Evolutionary conservation across 257 asterid species (phyloP).

Genomic region (Nicotiana otophora): DNA sequence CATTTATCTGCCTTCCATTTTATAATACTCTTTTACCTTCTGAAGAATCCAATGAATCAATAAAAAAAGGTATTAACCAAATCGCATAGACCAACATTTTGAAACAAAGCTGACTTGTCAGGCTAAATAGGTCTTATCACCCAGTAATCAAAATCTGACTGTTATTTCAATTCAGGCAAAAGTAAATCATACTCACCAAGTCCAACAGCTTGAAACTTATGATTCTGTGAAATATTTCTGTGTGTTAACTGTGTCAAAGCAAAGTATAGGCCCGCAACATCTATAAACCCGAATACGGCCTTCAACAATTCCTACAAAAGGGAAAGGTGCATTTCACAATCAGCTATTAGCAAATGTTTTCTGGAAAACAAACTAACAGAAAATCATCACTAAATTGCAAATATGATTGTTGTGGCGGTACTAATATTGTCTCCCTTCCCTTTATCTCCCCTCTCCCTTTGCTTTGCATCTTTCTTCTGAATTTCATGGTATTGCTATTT

Average conservation of each 20-base stretch:
- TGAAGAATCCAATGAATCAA: neutral
- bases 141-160: neutral
- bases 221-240: conserved; percentile 97
- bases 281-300: conserved; percentile 90
- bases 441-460: too few relatives aligned
- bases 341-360: neutral
- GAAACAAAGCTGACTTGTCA: neutral
- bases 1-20: neutral
- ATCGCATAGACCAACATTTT: neutral
- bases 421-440: too few relatives aligned
- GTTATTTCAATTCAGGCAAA: neutral
- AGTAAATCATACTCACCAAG: conserved; percentile 54
- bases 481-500: too few relatives aligned
- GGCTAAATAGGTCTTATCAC: neutral
- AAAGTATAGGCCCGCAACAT: conserved; percentile 94
- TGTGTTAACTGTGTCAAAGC: conserved; percentile 94
- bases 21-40: neutral
- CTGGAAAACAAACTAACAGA: neutral
- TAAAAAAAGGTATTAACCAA: neutral
- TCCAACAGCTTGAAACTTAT: conserved; percentile 99
- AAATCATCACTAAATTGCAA: neutral
- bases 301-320: conserved; percentile 72
- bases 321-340: neutral
- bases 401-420: too few relatives aligned
- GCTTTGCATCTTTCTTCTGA: too few relatives aligned